These are phyloP conservation scores for Cardiospermum halicacabum DNA, from an alignment of 345 rosid genomes.

Conservation along the genomic window DNA sequence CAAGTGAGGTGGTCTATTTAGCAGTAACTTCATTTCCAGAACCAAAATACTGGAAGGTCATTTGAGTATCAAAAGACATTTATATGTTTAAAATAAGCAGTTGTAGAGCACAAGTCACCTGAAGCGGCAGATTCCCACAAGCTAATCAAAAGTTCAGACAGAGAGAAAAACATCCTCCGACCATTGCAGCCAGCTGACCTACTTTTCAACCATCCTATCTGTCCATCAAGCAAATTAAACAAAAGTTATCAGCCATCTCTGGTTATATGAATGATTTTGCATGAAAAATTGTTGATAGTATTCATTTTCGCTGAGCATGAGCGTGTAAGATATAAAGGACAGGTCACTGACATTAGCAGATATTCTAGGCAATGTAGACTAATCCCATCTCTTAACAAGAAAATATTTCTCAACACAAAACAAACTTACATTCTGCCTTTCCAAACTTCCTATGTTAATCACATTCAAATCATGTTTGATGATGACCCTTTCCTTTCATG, in stretches of 20 bases:
- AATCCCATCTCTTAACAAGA: neutral
- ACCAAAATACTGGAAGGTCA: neutral
- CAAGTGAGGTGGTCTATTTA: no score
- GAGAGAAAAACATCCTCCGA: neutral
- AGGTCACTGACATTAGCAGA: neutral
- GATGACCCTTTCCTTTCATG: conserved; percentile 22
- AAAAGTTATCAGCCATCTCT: neutral
- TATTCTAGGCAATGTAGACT: neutral
- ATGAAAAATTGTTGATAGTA: no score
- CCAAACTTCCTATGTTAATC: neutral
- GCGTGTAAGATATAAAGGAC: neutral
- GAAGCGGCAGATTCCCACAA: neutral
- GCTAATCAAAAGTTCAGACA: neutral
- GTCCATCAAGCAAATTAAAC: neutral
- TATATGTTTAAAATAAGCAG: neutral
- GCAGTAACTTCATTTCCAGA: neutral
- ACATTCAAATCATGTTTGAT: neutral
- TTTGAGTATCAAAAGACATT: neutral
- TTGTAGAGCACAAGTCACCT: neutral
- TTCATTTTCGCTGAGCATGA: neutral
- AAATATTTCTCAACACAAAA: neutral
- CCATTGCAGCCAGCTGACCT: neutral
- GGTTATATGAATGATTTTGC: no score
- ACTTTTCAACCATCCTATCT: neutral
- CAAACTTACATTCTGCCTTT: conserved; percentile 6